Evolutionary conservation across 352 stramenopile species (phyloP).

Genomic region (Phytophthora cryptogea): DNA sequence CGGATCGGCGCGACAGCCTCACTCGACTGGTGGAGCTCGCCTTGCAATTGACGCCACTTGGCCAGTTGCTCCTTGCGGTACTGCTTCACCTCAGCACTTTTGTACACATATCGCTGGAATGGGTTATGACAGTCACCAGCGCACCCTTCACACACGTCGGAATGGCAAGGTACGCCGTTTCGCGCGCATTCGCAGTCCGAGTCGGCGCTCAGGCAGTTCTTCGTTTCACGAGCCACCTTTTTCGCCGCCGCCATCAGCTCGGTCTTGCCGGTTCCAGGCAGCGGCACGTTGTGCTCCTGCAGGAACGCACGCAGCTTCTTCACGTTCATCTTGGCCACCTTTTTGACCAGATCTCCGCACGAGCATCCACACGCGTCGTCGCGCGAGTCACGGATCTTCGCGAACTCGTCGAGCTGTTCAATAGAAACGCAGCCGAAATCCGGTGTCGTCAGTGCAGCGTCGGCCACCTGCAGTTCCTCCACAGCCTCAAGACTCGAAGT

Average conservation of each 20-base stretch:
- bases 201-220: conserved; percentile 72
- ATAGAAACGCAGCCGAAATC: conserved; percentile 83
- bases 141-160: conserved; percentile 76
- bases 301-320: conserved; percentile 81
- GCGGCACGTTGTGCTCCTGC: conserved; percentile 51
- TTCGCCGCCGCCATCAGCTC: conserved; percentile 74
- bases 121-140: conserved; percentile 76
- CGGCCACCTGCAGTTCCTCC: conserved; percentile 22
- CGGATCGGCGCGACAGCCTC: conserved; percentile 28
- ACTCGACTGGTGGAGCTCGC: conserved; percentile 23
- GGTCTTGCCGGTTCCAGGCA: conserved; percentile 56
- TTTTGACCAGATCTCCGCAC: conserved; percentile 83
- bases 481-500: conserved; percentile 24
- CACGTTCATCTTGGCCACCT: conserved; percentile 85
- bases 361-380: conserved; percentile 77
- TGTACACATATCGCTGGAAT: conserved; percentile 75
- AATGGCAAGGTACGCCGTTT: conserved; percentile 78
- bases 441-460: conserved; percentile 37
- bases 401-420: conserved; percentile 86
- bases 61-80: conserved; percentile 77
- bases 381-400: conserved; percentile 79
- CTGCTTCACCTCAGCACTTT: conserved; percentile 61
- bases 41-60: conserved; percentile 51
- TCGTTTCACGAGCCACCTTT: conserved; percentile 57
- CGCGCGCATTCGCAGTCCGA: conserved; percentile 74